Evolutionary conservation across 2,329 filamentous ascomycete genomes (phyloP).

Genomic region (Leptographium wingfieldii): DNA sequence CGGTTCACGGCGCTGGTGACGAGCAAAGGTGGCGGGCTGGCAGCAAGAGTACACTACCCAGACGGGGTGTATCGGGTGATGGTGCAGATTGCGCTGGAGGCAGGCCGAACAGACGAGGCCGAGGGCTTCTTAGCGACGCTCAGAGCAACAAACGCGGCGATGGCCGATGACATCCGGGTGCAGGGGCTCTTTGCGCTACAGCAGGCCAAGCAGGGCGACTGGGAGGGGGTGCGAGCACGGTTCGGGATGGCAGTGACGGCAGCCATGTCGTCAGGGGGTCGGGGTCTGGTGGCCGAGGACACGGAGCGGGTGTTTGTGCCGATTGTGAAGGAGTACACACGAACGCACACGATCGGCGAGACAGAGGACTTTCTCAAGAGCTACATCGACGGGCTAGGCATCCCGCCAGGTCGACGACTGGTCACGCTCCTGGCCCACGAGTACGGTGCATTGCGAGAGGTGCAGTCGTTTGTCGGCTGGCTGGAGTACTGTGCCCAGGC

Average conservation of each 20-base stretch:
- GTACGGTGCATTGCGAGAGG: slow-evolving; percentile 27
- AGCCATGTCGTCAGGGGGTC: not conserved
- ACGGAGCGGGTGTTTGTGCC: slow-evolving; percentile 22
- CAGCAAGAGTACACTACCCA: slow-evolving; percentile 15
- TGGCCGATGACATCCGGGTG: slow-evolving; percentile 21
- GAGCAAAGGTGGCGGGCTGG: not conserved
- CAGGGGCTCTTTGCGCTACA: slow-evolving; percentile 23
- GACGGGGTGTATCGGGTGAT: slow-evolving; percentile 25
- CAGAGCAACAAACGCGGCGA: slow-evolving; percentile 14
- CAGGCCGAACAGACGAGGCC: slow-evolving; percentile 20
- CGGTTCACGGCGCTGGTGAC: slow-evolving; percentile 15
- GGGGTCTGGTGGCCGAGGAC: slow-evolving; percentile 11
- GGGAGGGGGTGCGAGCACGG: slow-evolving; percentile 23
- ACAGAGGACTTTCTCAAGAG: slow-evolving; percentile 33
- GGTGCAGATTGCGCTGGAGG: slow-evolving; percentile 26
- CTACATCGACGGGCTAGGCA: slow-evolving; percentile 22
- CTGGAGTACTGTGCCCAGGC: slow-evolving; percentile 23
- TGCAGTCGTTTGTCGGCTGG: slow-evolving; percentile 26
- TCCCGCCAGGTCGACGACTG: slow-evolving; percentile 23
- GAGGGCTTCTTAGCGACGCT: slow-evolving; percentile 18
- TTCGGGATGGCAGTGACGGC: slow-evolving; percentile 17
- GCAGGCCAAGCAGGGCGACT: slow-evolving; percentile 27
- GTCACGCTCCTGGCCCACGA: slow-evolving; percentile 31
- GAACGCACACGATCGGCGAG: slow-evolving; percentile 26
- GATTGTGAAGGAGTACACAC: slow-evolving; percentile 26